Conservation (phyloP, 2,329 filamentous ascomycete genomes). For the Neofusicoccum kwambonambiense region DNA sequence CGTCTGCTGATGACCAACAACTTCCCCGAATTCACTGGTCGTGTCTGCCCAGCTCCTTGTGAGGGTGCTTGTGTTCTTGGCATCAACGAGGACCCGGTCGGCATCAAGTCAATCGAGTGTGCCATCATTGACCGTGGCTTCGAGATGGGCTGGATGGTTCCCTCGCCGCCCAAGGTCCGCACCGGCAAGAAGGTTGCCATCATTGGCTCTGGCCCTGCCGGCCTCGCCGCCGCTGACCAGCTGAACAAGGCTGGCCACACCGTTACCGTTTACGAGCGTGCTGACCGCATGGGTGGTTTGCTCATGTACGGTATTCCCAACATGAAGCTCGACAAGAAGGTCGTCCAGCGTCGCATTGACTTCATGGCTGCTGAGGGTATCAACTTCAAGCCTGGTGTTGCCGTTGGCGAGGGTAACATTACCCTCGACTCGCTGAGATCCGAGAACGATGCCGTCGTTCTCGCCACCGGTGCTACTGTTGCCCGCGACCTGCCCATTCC, state of each 20-base stretch:
- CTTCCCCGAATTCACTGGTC: constrained; percentile 96
- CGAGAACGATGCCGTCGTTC: constrained; percentile 78
- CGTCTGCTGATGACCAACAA: constrained; percentile 95
- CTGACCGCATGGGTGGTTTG: constrained; percentile 85
- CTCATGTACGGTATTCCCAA: constrained; percentile 99
- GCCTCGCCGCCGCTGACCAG: constrained; percentile 87
- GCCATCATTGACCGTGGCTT: constrained; percentile 97
- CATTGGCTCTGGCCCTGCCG: constrained; percentile 88
- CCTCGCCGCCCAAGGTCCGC: constrained; percentile 71
- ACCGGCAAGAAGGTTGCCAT: constrained; percentile 87
- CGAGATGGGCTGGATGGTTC: constrained; percentile 97
- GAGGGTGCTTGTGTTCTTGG: constrained; percentile 94
- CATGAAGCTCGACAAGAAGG: constrained; percentile 98
- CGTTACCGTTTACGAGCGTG: constrained; percentile 89
- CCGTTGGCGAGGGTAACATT: constrained; percentile 70
- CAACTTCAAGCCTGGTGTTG: constrained; percentile 73
- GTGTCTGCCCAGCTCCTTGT: constrained; percentile 93
- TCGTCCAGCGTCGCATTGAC: constrained; percentile 92
- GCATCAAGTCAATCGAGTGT: constrained; percentile 98
- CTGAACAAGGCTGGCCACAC: constrained; percentile 87
- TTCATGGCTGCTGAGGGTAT: constrained; percentile 91
- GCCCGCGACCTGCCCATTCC: constrained; percentile 90
- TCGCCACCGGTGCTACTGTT: constrained; percentile 90
- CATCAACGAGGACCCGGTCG: constrained; percentile 95
- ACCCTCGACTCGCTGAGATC: constrained; percentile 70